Evolutionary conservation across 1,284 basidiomycete species (phyloP).

Genomic region (Schizophyllum amplum): DNA sequence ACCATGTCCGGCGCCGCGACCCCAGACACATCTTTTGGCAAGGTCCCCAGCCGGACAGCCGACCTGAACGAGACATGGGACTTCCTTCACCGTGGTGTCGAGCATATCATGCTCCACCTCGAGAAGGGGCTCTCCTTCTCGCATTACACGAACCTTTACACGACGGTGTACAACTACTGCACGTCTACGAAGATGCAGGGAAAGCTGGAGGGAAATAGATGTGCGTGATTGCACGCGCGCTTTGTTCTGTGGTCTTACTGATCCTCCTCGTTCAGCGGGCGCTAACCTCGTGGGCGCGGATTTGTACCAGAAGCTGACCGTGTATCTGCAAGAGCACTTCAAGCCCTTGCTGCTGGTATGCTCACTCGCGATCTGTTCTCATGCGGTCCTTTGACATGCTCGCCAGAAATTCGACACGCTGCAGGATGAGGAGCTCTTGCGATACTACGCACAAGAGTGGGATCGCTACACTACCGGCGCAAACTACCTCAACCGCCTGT

Average conservation of each 20-base stretch:
- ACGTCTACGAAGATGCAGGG: constrained; percentile 83
- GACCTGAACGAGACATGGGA: constrained; percentile 84
- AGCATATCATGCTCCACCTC: constrained; percentile 88
- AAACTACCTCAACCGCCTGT: constrained; percentile 92
- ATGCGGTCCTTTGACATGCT: not conserved
- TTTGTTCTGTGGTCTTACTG: not conserved
- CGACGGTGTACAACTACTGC: constrained; percentile 95
- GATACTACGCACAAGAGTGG: constrained; percentile 93
- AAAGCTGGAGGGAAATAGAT: constrained; percentile 51
- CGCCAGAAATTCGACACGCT: constrained; percentile 70
- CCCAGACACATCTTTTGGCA: constrained; percentile 22
- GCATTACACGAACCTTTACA: constrained; percentile 91
- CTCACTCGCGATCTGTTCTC: not conserved
- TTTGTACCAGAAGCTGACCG: constrained; percentile 84
- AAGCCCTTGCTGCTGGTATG: constrained; percentile 55
- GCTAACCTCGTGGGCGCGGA: constrained; percentile 95
- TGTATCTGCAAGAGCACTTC: constrained; percentile 80
- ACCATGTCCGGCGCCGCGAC: constrained; percentile 14
- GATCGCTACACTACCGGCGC: constrained; percentile 95
- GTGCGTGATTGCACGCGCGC: constrained; percentile 30
- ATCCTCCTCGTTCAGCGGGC: constrained; percentile 47
- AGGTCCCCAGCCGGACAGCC: constrained; percentile 57
- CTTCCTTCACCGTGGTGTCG: constrained; percentile 84
- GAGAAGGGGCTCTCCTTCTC: constrained; percentile 86
- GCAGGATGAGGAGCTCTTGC: constrained; percentile 82